Evolutionary conservation across 1,284 basidiomycete species (phyloP).

Genomic region (Tilletia horrida): DNA sequence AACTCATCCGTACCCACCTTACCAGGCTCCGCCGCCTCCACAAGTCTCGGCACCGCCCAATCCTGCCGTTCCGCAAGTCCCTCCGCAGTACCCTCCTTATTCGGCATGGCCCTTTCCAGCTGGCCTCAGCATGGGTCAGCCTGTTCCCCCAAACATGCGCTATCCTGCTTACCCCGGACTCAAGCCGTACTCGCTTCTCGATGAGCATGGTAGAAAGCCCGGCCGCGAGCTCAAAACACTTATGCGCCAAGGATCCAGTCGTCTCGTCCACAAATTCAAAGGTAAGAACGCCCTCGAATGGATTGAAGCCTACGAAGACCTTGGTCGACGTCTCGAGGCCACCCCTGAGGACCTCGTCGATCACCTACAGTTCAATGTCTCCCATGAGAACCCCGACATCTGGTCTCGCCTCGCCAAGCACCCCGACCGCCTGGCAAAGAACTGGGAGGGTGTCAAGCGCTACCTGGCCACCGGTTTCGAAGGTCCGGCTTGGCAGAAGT

Average conservation of each 20-base stretch:
- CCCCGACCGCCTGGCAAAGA: not conserved
- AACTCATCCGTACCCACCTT: too few relatives aligned
- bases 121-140: too few relatives aligned
- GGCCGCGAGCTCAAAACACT: not conserved
- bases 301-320: not conserved
- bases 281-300: not conserved
- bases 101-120: too few relatives aligned
- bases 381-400: not conserved
- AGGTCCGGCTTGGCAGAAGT: not conserved
- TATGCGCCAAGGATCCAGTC: not conserved
- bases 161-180: too few relatives aligned
- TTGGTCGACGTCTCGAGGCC: not conserved
- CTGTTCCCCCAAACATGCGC: too few relatives aligned
- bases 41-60: too few relatives aligned
- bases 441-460: not conserved
- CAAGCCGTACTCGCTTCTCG: too few relatives aligned
- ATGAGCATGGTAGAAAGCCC: too few relatives aligned
- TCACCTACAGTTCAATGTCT: not conserved
- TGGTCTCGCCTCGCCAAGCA: not conserved
- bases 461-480: not conserved
- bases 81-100: too few relatives aligned
- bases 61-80: too few relatives aligned
- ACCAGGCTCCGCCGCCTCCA: too few relatives aligned
- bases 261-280: not conserved
- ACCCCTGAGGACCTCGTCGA: not conserved